Base-by-base conservation (phyloP, 371 early-diverging fungal genomes). In the Lichtheimia hyalospora region DNA sequence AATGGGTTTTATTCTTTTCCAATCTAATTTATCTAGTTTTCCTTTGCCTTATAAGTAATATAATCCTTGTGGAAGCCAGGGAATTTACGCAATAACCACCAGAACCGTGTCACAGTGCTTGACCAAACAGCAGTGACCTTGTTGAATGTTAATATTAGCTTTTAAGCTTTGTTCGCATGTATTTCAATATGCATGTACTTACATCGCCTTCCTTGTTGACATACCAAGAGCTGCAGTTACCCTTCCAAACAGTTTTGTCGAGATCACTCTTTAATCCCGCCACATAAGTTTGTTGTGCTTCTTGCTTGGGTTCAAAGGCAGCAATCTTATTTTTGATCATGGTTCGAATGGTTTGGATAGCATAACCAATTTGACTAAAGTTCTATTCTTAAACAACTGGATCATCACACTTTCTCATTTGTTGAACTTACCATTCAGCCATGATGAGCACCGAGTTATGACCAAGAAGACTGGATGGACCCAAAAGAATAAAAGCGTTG, bases 401-500 rank as follows among this genome's bases (percentile, higher is more conserved):
- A 44, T 44, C 8, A 18, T n/a, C 21, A 12, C n/a, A 46, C 2
- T 25, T n/a, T 5, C 44, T 15, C 51, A n/a, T 28, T 1, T 28
- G 3, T 34, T 21, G 4, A 16, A 52, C 58, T 42, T 60, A 62
- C 65, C 62, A 57, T 40, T 66, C 66, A 21, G n/a, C 41, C 61
- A 66, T 66, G 20, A 61, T 24, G 10, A 66, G 46, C 2, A 66
- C 61, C 23, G 58, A 57, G 14, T 58, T 63, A 24, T 63, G 58
- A 39, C 58, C 58, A 5, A 58, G 50, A 48, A 58, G 39, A 34
- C 58, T 58, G 28, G 49, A 53, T 23, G 82, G 79, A 15, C 77
- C 82, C 12, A 78, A 60, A 8, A 76, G 24, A 12, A 69, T 13
- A 50, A 76, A 82, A 2, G 75, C 60, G 58, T 82, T 82, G 41